phyloP scores from a whole-genome alignment of 352 stramenopile species.

The Globisporangium megalacanthum region DNA sequence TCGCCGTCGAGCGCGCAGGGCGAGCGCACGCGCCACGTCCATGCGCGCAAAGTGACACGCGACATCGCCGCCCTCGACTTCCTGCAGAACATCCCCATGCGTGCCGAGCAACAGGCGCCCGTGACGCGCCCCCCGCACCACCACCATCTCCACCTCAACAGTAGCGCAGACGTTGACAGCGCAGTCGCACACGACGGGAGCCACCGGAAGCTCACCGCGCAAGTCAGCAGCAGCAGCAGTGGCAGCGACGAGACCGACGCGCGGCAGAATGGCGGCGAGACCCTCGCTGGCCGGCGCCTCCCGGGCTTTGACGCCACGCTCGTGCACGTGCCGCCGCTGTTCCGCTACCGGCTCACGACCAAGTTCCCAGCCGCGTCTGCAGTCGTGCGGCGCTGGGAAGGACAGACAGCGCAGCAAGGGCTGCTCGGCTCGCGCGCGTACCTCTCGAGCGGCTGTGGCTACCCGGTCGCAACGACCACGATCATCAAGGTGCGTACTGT shows the following conservation, averaged over 20 bases:
- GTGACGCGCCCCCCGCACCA: neutral
- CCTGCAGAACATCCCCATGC: slow-evolving; percentile 85
- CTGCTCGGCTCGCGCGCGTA: slow-evolving; percentile 69
- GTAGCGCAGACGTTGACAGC: neutral
- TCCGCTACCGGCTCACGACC: slow-evolving; percentile 74
- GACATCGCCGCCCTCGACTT: slow-evolving; percentile 88
- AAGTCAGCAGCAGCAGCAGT: slow-evolving; percentile 3
- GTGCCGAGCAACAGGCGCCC: slow-evolving; percentile 28
- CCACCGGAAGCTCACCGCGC: slow-evolving; percentile 1
- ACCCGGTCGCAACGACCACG: slow-evolving; percentile 72
- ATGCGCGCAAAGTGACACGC: slow-evolving; percentile 69
- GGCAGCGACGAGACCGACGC: neutral
- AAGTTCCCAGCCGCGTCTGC: slow-evolving; percentile 72
- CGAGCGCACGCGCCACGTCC: slow-evolving; percentile 32
- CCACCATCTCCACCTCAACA: neutral
- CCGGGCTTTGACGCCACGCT: slow-evolving; percentile 65
- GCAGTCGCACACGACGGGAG: neutral
- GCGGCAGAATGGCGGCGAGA: slow-evolving; percentile 18
- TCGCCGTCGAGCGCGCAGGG: slow-evolving; percentile 45
- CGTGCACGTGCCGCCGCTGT: slow-evolving; percentile 52
- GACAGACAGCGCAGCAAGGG: slow-evolving; percentile 52
- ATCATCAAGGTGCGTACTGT: slow-evolving; percentile 58
- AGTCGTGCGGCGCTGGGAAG: slow-evolving; percentile 77
- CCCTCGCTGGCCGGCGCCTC: slow-evolving; percentile 56
- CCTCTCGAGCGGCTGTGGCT: slow-evolving; percentile 80